phyloP scores from a whole-genome alignment of 768 basidiomycete genomes.

The Coprinopsis marcescibilis region DNA sequence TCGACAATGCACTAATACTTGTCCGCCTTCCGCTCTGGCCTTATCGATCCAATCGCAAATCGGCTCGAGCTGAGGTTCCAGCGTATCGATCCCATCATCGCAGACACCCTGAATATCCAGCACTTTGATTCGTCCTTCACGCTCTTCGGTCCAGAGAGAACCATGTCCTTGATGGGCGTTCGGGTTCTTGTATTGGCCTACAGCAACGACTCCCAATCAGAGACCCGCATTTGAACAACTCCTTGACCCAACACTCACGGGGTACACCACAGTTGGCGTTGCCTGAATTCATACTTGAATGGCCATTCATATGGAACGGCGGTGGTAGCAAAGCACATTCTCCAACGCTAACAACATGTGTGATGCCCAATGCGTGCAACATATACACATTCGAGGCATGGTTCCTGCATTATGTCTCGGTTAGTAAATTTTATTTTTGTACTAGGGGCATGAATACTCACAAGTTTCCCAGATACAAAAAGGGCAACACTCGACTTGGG shows the following conservation, averaged over 20 bases:
- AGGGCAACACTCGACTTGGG: slow-evolving; percentile 88
- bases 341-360: slow-evolving; percentile 95
- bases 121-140: slow-evolving; percentile 84
- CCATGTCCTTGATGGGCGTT: slow-evolving; percentile 46
- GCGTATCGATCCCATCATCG: slow-evolving; percentile 94
- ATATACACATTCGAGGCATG: slow-evolving; percentile 94
- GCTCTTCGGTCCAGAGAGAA: slow-evolving; percentile 83
- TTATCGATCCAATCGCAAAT: slow-evolving; percentile 93
- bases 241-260: slow-evolving; percentile 25
- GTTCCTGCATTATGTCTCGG: slow-evolving; percentile 44
- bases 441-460: slow-evolving; percentile 38
- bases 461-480: slow-evolving; percentile 93
- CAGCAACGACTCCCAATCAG: no score
- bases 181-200: no score
- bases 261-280: background rate
- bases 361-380: slow-evolving; percentile 93
- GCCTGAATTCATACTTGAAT: background rate
- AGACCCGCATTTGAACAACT: no score
- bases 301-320: slow-evolving; percentile 21
- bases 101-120: slow-evolving; percentile 89
- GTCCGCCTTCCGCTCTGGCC: slow-evolving; percentile 77
- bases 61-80: slow-evolving; percentile 81
- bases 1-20: slow-evolving; percentile 93
- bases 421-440: background rate
- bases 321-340: slow-evolving; percentile 90